phyloP scores from a whole-genome alignment of 352 stramenopile genomes.

The Globisporangium acanthophoron region DNA sequence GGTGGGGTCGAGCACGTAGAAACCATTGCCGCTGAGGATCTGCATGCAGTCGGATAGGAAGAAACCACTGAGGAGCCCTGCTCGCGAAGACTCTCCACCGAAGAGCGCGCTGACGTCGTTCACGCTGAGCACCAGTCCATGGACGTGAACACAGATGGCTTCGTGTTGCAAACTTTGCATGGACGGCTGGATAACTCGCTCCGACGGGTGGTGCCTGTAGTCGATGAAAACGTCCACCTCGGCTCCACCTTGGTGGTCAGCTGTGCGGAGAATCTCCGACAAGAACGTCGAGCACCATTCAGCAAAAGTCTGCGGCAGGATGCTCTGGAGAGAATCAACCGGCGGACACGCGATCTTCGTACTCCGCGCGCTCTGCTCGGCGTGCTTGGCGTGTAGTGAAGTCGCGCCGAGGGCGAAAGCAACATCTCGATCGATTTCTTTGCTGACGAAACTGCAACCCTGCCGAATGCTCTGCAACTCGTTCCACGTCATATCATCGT shows the following conservation, averaged over 20 bases:
- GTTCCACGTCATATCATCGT: conserved; percentile 81
- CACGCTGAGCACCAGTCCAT: conserved; percentile 44
- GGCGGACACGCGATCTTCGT: conserved; percentile 37
- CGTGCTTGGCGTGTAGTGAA: conserved; percentile 60
- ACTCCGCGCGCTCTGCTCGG: conserved; percentile 54
- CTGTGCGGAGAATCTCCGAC: conserved; percentile 51
- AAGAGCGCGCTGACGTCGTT: conserved; percentile 52
- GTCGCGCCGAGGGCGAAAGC: conserved; percentile 43
- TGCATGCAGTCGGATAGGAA: conserved; percentile 71
- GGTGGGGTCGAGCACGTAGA: conserved; percentile 74
- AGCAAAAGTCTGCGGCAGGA: conserved; percentile 25
- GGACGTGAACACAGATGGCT: conserved; percentile 66
- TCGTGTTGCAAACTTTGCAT: conserved; percentile 67
- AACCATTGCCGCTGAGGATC: conserved; percentile 66
- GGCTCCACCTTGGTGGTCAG: conserved; percentile 41
- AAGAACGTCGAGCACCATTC: conserved; percentile 47
- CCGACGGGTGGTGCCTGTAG: conserved; percentile 47
- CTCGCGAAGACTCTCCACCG: conserved; percentile 37
- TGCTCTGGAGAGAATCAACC: conserved; percentile 24
- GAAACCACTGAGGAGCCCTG: conserved; percentile 56
- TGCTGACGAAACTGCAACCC: conserved; percentile 47
- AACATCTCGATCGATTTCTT: conserved; percentile 33
- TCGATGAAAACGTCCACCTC: conserved; percentile 72
- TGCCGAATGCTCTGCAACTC: conserved; percentile 47
- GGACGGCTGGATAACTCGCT: conserved; percentile 67